Base-by-base conservation (phyloP, 345 rosid species). In the Eucalyptus polyanthemos region DNA sequence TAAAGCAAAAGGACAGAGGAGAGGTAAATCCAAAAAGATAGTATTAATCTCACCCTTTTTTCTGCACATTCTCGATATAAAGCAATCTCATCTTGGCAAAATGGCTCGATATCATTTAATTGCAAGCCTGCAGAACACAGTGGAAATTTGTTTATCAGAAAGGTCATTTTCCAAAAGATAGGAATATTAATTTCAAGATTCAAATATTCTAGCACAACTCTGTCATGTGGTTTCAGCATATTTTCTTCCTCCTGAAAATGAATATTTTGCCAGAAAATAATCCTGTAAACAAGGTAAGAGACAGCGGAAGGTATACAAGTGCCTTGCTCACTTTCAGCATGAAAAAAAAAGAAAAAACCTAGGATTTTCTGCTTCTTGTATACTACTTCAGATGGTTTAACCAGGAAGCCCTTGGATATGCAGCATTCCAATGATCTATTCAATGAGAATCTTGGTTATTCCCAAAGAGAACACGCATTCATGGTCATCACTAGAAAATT, bases 21-120 rank as follows among this genome's bases (percentile, higher is more conserved):
- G 42, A 76, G 29, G 83, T 40, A 40, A 37, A 76, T 76, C 24
- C 22, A 65, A 87, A 86, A 60, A 14, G 62, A 42, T 8, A n/a
- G 25, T 27, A 25, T 54, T 34, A 37, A 87, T 67, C 93, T 90
- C 89, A 98, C 98, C 93, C 99, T 94, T 88, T 89, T 97, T 90
- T 95, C 97, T 81, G 96, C 97, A 91, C 99, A 98, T 56, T 96
- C 94, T 88, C 92, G 90, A 92, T 95, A 98, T 88, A 98, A 88
- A 88, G 93, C 97, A 91, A 98, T 93, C 94, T 98, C 98, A 76
- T 98, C 99, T 93, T 97, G 98, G 90, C 98, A 96, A 92, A 98
- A 98, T 25, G 99, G 98, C 89, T 98, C 99, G 29, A 95, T 96
- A 87, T 95, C 97, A 91, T 97, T 96, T 93, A 97, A 92, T 89